Evolutionary conservation across 768 basidiomycete genomes (phyloP), one percentile per base, ranked within the genome.

Genomic region (Boletus bicolor): DNA sequence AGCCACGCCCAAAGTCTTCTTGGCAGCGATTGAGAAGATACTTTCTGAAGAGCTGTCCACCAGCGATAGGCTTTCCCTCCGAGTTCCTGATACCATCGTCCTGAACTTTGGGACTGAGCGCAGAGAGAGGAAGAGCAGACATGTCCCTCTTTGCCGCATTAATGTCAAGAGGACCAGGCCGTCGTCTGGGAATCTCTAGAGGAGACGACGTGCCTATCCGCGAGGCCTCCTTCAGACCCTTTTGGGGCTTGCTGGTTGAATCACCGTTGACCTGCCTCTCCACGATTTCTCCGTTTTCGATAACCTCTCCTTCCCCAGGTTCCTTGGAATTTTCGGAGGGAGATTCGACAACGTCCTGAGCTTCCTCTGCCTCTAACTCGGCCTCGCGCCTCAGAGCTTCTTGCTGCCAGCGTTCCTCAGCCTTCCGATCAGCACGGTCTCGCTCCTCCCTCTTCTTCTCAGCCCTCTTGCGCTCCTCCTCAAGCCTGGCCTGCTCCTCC

Each of bases 21-120:
- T 97, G 95, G 75, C 96, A 98, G 43, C 95, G 84, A 68, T 96
- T 96, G 52, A 98, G 81, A 21, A 98, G 82, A 75, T 98, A 98
- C 76, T 96, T 96, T 59, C 95, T 81, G 89, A 98, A 99, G 42
- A 98, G 82, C 56, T 91, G 86, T 47, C 96, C 95, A 63, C 96
- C 96, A 43, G 89, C 80, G 56, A 95, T 89, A n/a, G 90, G 90
- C 68, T 89, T 88, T 67, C 91, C 92, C 59, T 94, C 91, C 12
- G 76, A 42, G 60, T 84, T 86, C 75, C 79, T 84, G 75, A 96
- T 90, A 10, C 87, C 85, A 56, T 93, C 91, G 68, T 98, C 95
- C 63, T 88, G 87, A 6, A 98, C 91, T 57, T 89, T 85, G 32
- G 86, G 78, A 53, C 87, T 91, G 70, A 98, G 76, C 0, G 87